Evolutionary conservation across 176 grass and related monocot species (phyloP).

Genomic region (Phragmites australis): DNA sequence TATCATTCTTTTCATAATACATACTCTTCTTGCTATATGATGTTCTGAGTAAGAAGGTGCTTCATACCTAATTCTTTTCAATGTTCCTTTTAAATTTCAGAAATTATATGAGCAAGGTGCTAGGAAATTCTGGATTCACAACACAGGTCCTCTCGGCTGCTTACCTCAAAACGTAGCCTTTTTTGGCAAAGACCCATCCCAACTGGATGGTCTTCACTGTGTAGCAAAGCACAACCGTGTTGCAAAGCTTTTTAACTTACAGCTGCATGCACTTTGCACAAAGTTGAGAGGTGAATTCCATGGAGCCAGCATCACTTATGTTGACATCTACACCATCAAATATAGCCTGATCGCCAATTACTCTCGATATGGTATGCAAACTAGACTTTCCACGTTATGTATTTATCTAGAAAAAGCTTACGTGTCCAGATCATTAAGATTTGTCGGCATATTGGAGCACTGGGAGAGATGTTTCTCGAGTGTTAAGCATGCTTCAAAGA

Average conservation of each 20-base stretch:
- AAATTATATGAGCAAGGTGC: constrained; percentile 88
- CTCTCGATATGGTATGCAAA: constrained; percentile 81
- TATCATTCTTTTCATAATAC: not conserved
- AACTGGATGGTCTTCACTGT: constrained; percentile 79
- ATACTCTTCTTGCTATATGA: not conserved
- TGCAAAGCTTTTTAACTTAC: constrained; percentile 89
- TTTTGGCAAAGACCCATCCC: constrained; percentile 84
- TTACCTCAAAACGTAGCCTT: constrained; percentile 82
- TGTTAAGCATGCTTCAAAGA: constrained; percentile 15
- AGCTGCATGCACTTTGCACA: constrained; percentile 82
- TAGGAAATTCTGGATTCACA: constrained; percentile 99
- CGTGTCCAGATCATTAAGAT: constrained; percentile 2
- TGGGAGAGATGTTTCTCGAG: not conserved
- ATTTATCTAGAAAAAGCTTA: not conserved
- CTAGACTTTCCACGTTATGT: constrained; percentile 14
- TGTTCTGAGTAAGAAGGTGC: constrained; percentile 3
- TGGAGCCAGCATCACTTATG: constrained; percentile 79
- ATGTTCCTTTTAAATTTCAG: constrained; percentile 49
- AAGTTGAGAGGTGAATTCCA: constrained; percentile 65
- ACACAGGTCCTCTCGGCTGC: constrained; percentile 93
- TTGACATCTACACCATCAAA: constrained; percentile 93
- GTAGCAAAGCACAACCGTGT: constrained; percentile 79
- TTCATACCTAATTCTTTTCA: not conserved
- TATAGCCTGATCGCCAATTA: constrained; percentile 72
- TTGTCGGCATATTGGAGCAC: not conserved